Evolutionary conservation across 139 green algal species (phyloP), one percentile per base, ranked within the genome.

Genomic region (Tetradesmus obliquus): DNA sequence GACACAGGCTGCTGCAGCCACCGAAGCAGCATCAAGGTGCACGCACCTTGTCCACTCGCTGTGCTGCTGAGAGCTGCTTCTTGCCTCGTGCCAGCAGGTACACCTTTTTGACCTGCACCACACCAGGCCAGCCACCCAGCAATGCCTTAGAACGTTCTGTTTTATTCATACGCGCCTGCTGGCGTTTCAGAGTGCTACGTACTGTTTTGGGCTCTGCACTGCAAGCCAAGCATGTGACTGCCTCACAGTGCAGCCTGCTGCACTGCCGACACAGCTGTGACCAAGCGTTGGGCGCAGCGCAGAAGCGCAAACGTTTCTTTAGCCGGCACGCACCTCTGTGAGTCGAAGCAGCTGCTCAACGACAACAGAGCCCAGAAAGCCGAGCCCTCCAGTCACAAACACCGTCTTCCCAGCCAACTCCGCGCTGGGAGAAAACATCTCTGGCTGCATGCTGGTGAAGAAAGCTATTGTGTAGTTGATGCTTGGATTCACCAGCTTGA

Each of bases 31-130:
- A 6, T 19, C 66, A 8, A 20, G 66, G 6, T 13, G 5, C 3
- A 5, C 17, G 2, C 66, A 76, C 55, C 84, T 89, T 81, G 24
- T 89, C 84, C 12, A 89, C 84, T 8, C 87, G 87, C 72, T 84
- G 22, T 15, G 22, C 55, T 72, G 87, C 74, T 72, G 87, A 79
- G 19, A 86, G 20, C n/a, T 55, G 24, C 24, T 79, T 87, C 88
- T 87, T 91, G 55, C 76, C 55, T 7, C 88, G 88, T 55, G 72
- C 88, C 55, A 91, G 88, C n/a, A 91, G 57, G 76, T 91, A 91
- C 53, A 91, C 76, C 55, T n/a, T 53, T 12, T 87, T 79, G 6
- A 91, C 88, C 88, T 91, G 88, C 6, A 51, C 81, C 53, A 82
- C 76, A 82, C 3, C 76, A 82, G n/a, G 32, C 32, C 32, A 45